Conservation (phyloP, 1,284 basidiomycete species). For the Fomitopsis betulina region DNA sequence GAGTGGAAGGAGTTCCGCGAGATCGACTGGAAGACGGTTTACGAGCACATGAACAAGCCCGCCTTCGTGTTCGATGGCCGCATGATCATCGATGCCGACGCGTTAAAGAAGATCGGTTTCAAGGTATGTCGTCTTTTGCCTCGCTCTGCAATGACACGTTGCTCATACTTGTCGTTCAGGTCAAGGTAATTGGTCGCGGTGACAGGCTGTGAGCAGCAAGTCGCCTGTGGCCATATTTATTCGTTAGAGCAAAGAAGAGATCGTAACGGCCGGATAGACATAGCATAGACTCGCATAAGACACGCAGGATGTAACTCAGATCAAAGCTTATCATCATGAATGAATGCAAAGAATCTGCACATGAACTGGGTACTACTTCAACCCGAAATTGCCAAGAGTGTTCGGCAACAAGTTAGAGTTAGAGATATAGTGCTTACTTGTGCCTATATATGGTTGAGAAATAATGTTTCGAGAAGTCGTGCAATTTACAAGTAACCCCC, state of each 20-base stretch:
- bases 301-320: too few species aligned
- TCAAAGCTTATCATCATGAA: too few species aligned
- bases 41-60: constrained; percentile 91
- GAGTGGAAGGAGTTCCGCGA: constrained; percentile 96
- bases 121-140: constrained; percentile 50
- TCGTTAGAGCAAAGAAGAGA: background rate
- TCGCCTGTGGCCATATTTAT: background rate
- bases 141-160: background rate
- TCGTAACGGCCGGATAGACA: background rate
- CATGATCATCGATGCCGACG: constrained; percentile 77
- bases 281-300: too few species aligned
- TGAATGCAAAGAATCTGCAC: too few species aligned
- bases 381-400: too few species aligned
- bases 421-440: too few species aligned
- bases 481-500: too few species aligned
- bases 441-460: too few species aligned
- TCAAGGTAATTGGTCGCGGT: constrained; percentile 28
- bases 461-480: too few species aligned
- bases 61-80: constrained; percentile 95
- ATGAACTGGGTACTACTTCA: too few species aligned
- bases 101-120: constrained; percentile 88
- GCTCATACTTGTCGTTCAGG: constrained; percentile 13
- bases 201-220: constrained; percentile 13
- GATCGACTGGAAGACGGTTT: constrained; percentile 88
- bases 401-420: too few species aligned